A percentile compares a stretch with the other conserved stretches of the same genome.
Conservation (phyloP, 768 basidiomycete species). For the Cystoderma amianthinum region DNA sequence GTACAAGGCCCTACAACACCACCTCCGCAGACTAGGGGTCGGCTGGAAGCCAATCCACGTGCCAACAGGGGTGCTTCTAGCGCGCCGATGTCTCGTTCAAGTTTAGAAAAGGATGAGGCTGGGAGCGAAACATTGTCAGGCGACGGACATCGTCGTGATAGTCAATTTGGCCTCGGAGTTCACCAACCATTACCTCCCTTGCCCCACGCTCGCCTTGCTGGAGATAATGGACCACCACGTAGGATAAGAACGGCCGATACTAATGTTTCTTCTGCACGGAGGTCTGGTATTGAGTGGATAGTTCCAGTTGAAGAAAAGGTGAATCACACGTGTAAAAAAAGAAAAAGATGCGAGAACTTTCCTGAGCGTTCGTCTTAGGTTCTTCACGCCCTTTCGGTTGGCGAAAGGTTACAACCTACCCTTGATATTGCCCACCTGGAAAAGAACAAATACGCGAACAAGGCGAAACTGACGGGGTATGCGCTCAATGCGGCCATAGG, state of each 20-base stretch:
- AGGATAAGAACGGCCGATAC: constrained; percentile 11
- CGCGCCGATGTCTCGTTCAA: not conserved
- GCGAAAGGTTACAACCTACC: constrained; percentile 50
- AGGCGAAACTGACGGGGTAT: constrained; percentile 34
- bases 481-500: constrained; percentile 45
- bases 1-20: not conserved
- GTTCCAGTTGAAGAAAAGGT: constrained; percentile 27
- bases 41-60: not conserved
- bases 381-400: constrained; percentile 27
- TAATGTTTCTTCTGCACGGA: constrained; percentile 9
- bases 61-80: not conserved
- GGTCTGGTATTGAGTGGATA: constrained; percentile 31
- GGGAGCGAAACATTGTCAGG: constrained; percentile 6
- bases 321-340: not conserved
- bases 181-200: constrained; percentile 1
- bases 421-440: constrained; percentile 38
- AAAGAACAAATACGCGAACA: constrained; percentile 35
- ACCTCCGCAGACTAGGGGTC: not conserved
- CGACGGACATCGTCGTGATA: constrained; percentile 1
- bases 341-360: no score
- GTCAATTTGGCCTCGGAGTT: no score
- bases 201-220: constrained; percentile 1
- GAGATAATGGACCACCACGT: not conserved
- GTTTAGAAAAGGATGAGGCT: not conserved
- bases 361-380: no score